These are phyloP conservation scores for Diplodia mutila DNA, from an alignment of 2,329 filamentous ascomycete species.

Conservation along the genomic window DNA sequence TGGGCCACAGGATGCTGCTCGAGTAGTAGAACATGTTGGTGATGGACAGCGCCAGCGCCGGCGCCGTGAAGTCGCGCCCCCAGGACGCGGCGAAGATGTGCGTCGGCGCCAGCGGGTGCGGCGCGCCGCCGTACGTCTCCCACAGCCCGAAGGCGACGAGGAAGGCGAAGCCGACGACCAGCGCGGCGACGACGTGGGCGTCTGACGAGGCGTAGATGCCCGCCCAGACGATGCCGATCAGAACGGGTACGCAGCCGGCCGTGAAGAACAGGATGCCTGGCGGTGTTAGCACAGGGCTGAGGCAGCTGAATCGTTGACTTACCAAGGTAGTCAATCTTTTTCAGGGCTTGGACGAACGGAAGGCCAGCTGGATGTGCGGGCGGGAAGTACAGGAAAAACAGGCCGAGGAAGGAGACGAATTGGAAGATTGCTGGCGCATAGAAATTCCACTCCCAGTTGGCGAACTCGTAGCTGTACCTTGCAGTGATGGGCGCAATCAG, in stretches of 20 bases:
- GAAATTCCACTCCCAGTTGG: conserved; percentile 53
- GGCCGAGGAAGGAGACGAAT: conserved; percentile 50
- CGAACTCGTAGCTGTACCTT: conserved; percentile 46
- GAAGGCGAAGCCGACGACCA: conserved; percentile 38
- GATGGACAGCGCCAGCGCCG: conserved; percentile 50
- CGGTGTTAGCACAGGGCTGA: no score
- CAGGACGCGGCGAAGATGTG: conserved; percentile 50
- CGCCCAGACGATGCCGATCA: conserved; percentile 43
- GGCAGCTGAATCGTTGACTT: background rate
- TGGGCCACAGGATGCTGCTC: conserved; percentile 52
- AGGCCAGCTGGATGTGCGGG: conserved; percentile 44
- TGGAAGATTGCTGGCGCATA: conserved; percentile 49
- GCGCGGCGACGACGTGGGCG: conserved; percentile 38
- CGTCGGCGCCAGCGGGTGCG: conserved; percentile 47
- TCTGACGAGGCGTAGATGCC: conserved; percentile 32
- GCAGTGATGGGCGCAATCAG: conserved; percentile 53
- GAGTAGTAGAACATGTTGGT: conserved; percentile 59
- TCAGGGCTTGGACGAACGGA: conserved; percentile 32
- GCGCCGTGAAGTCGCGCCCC: conserved; percentile 54
- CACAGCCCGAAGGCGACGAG: conserved; percentile 38
- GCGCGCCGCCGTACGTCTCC: conserved; percentile 37
- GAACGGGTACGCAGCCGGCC: conserved; percentile 33
- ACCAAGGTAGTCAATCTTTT: conserved; percentile 40
- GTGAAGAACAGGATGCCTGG: conserved; percentile 35
- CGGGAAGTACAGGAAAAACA: conserved; percentile 48